These are phyloP conservation scores for Poteriospumella lacustris DNA, from an alignment of 108 stramenopile species.

Conservation along the genomic window DNA sequence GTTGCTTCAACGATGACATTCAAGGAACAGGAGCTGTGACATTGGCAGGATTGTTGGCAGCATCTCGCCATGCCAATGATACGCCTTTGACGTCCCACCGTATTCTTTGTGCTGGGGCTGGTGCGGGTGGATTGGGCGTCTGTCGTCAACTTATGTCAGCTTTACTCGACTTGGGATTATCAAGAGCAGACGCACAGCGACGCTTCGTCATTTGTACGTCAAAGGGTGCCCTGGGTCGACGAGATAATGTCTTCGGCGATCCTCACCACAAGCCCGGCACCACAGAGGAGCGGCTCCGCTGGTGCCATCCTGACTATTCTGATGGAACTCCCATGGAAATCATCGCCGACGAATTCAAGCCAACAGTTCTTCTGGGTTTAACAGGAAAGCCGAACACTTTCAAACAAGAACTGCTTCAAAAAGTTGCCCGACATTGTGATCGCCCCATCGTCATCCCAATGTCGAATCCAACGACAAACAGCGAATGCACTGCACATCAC, in stretches of 20 bases:
- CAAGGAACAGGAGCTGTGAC: conserved; percentile 64
- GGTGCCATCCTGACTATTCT: neutral
- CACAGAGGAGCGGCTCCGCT: neutral
- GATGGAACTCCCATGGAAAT: conserved; percentile 23
- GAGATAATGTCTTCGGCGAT: neutral
- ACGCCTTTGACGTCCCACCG: neutral
- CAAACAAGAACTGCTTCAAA: conserved; percentile 20
- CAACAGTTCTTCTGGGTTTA: conserved; percentile 83
- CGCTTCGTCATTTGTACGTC: conserved; percentile 4
- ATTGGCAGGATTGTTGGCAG: conserved; percentile 41
- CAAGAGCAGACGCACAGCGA: neutral
- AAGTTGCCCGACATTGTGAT: conserved; percentile 44
- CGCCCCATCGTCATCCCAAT: conserved; percentile 90
- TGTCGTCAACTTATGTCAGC: conserved; percentile 28
- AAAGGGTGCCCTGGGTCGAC: conserved; percentile 4
- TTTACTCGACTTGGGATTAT: conserved; percentile 18
- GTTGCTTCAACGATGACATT: conserved; percentile 99
- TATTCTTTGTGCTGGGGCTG: conserved; percentile 41
- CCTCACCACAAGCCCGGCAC: neutral
- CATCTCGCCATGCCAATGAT: neutral
- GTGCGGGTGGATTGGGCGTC: conserved; percentile 43
- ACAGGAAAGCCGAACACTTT: conserved; percentile 68
- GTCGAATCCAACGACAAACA: conserved; percentile 89
- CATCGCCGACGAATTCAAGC: conserved; percentile 51
- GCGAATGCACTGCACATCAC: conserved; percentile 91